A percentile compares a stretch with the other conserved stretches of the same genome.
Evolutionary conservation across 2,329 filamentous ascomycete species (phyloP).

Genomic region (Sporothrix pallida): DNA sequence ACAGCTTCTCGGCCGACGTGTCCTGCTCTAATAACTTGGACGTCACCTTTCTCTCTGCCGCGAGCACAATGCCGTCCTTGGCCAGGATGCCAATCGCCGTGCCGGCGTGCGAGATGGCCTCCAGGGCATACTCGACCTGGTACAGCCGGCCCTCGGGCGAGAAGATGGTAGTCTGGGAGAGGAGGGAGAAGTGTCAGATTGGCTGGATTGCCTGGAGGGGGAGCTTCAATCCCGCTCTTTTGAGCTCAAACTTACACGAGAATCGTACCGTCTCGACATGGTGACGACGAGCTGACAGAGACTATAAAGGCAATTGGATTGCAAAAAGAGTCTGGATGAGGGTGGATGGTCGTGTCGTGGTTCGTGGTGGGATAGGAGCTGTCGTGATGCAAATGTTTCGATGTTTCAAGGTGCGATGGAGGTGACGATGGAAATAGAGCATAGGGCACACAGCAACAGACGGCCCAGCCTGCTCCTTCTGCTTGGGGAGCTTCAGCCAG

Average conservation of each 20-base stretch:
- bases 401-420: neutral
- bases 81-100: constrained; percentile 96
- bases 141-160: constrained; percentile 98
- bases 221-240: constrained; percentile 27
- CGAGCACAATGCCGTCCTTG: constrained; percentile 97
- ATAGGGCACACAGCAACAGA: constrained; percentile 23
- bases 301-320: neutral
- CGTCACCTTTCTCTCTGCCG: constrained; percentile 97
- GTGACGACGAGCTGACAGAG: constrained; percentile 31
- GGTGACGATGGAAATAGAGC: constrained; percentile 15
- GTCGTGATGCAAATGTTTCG: constrained; percentile 10
- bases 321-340: neutral
- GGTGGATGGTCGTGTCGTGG: neutral
- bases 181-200: constrained; percentile 11
- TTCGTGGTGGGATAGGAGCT: neutral
- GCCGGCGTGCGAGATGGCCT: constrained; percentile 97
- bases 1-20: constrained; percentile 99
- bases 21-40: constrained; percentile 99
- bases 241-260: constrained; percentile 69
- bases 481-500: constrained; percentile 50
- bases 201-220: neutral
- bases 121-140: constrained; percentile 98
- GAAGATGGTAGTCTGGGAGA: constrained; percentile 92
- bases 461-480: constrained; percentile 30
- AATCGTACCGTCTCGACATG: constrained; percentile 98